Percentiles rank a stretch among this genome's conserved stretches.
phyloP scores from a whole-genome alignment of 495 filamentous ascomycete species.

The Pyronema domesticum region DNA sequence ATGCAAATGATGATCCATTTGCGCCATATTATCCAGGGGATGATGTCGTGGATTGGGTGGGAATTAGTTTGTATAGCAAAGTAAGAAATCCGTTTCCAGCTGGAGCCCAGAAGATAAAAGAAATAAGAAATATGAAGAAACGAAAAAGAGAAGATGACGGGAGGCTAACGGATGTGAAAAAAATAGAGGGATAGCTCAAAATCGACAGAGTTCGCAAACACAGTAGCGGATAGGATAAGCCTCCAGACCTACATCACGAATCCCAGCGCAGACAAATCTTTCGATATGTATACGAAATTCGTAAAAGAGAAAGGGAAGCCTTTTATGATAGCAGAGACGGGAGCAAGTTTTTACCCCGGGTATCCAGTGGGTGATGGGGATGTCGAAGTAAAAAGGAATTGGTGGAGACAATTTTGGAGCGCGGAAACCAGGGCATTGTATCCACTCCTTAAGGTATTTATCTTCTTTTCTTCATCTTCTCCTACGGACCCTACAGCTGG shows the following conservation, averaged over 20 bases:
- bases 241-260: background rate
- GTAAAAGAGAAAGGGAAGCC: background rate
- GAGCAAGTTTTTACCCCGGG: background rate
- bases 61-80: background rate
- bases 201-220: background rate
- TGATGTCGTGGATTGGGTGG: slow-evolving; percentile 1
- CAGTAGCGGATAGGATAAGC: background rate
- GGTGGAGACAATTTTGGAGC: slow-evolving; percentile 3
- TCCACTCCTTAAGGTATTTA: background rate
- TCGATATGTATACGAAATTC: background rate
- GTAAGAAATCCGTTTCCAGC: background rate
- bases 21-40: background rate
- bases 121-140: no score
- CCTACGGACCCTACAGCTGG: no score
- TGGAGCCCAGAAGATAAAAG: no score
- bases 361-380: background rate
- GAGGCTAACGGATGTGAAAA: no score
- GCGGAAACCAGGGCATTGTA: background rate
- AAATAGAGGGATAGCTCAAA: background rate
- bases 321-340: slow-evolving; percentile 3
- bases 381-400: background rate
- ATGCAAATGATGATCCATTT: background rate
- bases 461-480: background rate
- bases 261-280: background rate
- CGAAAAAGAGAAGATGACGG: no score